phyloP scores from a whole-genome alignment of 352 stramenopile genomes.

The Albugo candida region DNA sequence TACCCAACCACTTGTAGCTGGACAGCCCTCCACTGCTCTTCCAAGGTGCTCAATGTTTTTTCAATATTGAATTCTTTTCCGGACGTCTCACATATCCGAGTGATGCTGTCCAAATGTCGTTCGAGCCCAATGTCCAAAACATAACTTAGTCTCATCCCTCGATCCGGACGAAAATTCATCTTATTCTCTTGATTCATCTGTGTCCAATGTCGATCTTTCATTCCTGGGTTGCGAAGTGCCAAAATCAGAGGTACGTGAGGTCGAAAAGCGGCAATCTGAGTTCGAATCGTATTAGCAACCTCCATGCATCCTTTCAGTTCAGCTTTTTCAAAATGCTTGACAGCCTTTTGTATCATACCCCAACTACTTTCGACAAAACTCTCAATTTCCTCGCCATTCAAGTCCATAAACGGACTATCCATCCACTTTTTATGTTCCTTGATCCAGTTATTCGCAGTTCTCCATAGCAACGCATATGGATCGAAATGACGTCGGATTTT shows the following conservation, averaged over 20 bases:
- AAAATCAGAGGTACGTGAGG: constrained; percentile 81
- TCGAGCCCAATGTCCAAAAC: constrained; percentile 73
- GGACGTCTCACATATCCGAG: constrained; percentile 82
- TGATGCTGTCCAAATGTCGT: constrained; percentile 74
- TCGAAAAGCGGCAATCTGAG: constrained; percentile 79
- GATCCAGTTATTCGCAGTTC: constrained; percentile 81
- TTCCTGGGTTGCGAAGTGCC: constrained; percentile 80
- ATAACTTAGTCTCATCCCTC: constrained; percentile 64
- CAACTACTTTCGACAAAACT: constrained; percentile 73
- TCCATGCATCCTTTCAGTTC: constrained; percentile 67
- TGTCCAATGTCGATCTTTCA: constrained; percentile 87
- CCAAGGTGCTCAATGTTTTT: constrained; percentile 83
- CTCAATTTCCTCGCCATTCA: constrained; percentile 86
- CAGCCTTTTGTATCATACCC: constrained; percentile 68
- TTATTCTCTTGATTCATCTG: constrained; percentile 78
- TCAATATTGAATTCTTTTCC: constrained; percentile 92
- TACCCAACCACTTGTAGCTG: constrained; percentile 78
- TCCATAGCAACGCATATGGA: constrained; percentile 88
- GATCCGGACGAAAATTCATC: constrained; percentile 69
- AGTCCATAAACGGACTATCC: constrained; percentile 72
- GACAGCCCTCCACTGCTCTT: constrained; percentile 76
- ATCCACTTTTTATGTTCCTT: constrained; percentile 86
- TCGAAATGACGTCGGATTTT: constrained; percentile 86
- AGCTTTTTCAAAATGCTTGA: constrained; percentile 88
- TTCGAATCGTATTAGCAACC: constrained; percentile 78